Conservation (phyloP, 2,329 filamentous ascomycete genomes). For the Ambrosiella beaveri region DNA sequence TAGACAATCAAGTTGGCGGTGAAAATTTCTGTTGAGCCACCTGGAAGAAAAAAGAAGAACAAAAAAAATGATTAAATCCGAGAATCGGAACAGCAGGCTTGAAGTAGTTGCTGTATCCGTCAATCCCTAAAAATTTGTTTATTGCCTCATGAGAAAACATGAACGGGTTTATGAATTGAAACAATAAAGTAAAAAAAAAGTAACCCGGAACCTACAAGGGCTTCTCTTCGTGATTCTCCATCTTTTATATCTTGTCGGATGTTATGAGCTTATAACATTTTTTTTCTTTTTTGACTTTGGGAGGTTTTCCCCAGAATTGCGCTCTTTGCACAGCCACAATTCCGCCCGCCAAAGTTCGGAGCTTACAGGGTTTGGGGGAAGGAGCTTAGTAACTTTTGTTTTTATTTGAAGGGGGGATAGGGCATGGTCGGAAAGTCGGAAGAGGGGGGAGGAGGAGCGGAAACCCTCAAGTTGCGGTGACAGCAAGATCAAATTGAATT, state of each 20-base stretch:
- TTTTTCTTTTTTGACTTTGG: neutral
- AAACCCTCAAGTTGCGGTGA: neutral
- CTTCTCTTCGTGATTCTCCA: no score
- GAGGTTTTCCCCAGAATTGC: neutral
- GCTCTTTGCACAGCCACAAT: slow-evolving; percentile 2
- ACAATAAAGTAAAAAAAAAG: no score
- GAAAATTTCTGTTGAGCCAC: neutral
- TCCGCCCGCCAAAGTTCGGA: neutral
- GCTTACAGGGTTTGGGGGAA: neutral
- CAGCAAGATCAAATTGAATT: neutral
- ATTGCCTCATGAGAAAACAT: no score
- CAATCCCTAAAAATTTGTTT: no score
- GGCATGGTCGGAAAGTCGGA: neutral
- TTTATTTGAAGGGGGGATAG: neutral
- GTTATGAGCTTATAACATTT: neutral
- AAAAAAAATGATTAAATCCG: neutral
- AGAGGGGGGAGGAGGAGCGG: neutral
- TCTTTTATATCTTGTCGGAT: no score
- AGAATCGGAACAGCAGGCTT: neutral
- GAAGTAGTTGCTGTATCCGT: no score
- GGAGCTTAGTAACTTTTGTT: neutral
- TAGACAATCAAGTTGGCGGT: neutral
- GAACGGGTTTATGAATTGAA: no score
- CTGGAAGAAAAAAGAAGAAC: neutral
- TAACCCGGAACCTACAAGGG: no score